Evolutionary conservation across 2,329 filamentous ascomycete species (phyloP), one percentile per base, ranked within the genome.

Genomic region (Septoria petroselini): DNA sequence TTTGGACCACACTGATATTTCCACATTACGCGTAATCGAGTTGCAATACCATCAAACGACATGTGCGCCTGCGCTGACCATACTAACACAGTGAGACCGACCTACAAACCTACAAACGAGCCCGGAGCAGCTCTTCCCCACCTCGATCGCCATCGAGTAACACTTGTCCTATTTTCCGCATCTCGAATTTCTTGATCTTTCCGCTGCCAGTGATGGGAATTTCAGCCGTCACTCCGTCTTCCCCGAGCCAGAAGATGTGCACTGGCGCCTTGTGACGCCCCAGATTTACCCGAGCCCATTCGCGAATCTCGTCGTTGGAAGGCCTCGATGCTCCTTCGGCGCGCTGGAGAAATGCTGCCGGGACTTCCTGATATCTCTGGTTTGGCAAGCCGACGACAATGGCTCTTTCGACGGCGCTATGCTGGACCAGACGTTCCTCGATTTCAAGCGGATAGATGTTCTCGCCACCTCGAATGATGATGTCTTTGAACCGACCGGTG

Each of bases 231-330:
- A 65, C 61, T 11, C 67, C 70, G 27, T 69, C 68, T 39, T 71
- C 72, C 0, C 86, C 87, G 19, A 91, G 75, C 78, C 86, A 88
- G 64, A 90, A 90, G n/a, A 91, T 66, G 65, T 89, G 79, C 7
- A 79, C 73, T 0, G 87, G 86, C 3, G 84, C 82, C 58, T 74
- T 73, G 46, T 58, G 55, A 33, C 53, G 25, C 12, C 55, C 55
- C n/a, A 58, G 46, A 5, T 39, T 53, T 15, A 44, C 27, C 3
- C 55, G 35, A 9, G 34, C 50, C 44, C 42, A 58, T 27, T 51
- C 41, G n/a, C 44, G 46, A 19, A 58, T 34, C 31, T 54, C 46
- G 3, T 50, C 40, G 4, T 48, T 23, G 9, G 37, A 43, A 1
- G 53, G 55, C 35, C 47, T 35, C 18, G 27, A 17, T 11, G 44